These are phyloP conservation scores for Mucor ambiguus DNA, from an alignment of 371 early-diverging fungal species.

Conservation along the genomic window DNA sequence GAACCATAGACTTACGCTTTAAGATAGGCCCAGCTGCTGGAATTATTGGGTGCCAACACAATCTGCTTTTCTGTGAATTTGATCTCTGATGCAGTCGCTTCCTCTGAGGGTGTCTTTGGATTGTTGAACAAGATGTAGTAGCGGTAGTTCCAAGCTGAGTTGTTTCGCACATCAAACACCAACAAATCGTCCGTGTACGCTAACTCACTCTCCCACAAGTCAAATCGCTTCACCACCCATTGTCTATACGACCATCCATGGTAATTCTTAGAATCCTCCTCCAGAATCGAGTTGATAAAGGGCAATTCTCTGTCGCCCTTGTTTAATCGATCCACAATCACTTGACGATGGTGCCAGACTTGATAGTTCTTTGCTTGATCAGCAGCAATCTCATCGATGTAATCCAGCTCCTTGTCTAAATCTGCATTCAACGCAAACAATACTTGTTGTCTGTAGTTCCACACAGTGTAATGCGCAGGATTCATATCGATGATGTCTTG, in stretches of 20 bases:
- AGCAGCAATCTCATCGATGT: slow-evolving; percentile 67
- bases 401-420: slow-evolving; percentile 74
- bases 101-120: slow-evolving; percentile 45
- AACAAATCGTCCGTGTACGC: slow-evolving; percentile 70
- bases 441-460: slow-evolving; percentile 89
- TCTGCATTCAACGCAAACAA: slow-evolving; percentile 67
- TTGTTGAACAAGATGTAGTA: slow-evolving; percentile 70
- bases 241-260: slow-evolving; percentile 97
- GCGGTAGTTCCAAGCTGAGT: slow-evolving; percentile 98
- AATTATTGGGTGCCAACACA: slow-evolving; percentile 80
- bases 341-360: slow-evolving; percentile 94
- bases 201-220: slow-evolving; percentile 83
- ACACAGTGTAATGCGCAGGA: slow-evolving; percentile 94
- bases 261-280: slow-evolving; percentile 94
- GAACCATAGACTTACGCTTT: slow-evolving; percentile 55
- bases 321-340: slow-evolving; percentile 68
- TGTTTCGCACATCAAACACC: slow-evolving; percentile 88
- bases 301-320: slow-evolving; percentile 61
- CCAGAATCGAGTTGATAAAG: slow-evolving; percentile 72
- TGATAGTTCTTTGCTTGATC: slow-evolving; percentile 94
- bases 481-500: slow-evolving; percentile 79
- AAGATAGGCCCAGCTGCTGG: slow-evolving; percentile 89
- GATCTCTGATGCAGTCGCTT: slow-evolving; percentile 61
- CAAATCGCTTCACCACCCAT: slow-evolving; percentile 82
- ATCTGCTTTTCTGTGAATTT: slow-evolving; percentile 73